A percentile compares a stretch with the other conserved stretches of the same genome.
Conservation (phyloP, 768 basidiomycete genomes). For the Mycena galericulata region DNA sequence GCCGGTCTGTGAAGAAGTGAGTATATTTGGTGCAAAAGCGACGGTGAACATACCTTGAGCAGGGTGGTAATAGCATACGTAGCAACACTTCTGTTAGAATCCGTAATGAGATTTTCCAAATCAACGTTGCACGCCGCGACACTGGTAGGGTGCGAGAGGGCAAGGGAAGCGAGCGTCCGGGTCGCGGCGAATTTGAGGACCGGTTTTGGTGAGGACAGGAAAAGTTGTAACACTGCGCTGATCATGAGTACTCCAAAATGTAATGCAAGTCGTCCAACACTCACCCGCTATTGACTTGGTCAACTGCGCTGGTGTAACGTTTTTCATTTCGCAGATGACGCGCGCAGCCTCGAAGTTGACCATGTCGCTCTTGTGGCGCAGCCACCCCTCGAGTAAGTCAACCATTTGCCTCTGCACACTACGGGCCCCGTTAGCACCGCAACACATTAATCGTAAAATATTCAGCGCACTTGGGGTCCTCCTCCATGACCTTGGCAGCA, state of each 20-base stretch:
- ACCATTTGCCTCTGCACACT: conserved; percentile 94
- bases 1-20: conserved; percentile 75
- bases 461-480: conserved; percentile 91
- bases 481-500: conserved; percentile 98
- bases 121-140: conserved; percentile 96
- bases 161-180: conserved; percentile 91
- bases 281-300: conserved; percentile 90
- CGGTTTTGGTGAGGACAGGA: conserved; percentile 95
- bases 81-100: conserved; percentile 94
- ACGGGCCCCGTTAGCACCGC: conserved; percentile 22
- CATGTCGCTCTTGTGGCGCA: conserved; percentile 99
- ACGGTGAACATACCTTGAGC: conserved; percentile 76
- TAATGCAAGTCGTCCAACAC: conserved; percentile 41
- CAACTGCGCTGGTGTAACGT: conserved; percentile 80
- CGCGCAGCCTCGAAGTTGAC: conserved; percentile 99
- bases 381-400: conserved; percentile 93
- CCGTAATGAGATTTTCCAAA: conserved; percentile 95
- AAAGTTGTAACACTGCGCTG: conserved; percentile 86
- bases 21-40: conserved; percentile 1
- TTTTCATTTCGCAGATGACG: conserved; percentile 96
- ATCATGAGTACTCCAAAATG: conserved; percentile 22
- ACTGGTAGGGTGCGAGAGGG: conserved; percentile 85
- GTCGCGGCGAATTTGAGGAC: conserved; percentile 98
- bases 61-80: conserved; percentile 99
- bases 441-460: not conserved